Conservation (phyloP, 129 eudicot genomes). For the Daucus carota region DH1_v3.0 NC_030386.2:13794501-13795000, state of each 20-base stretch:
- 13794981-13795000: conserved; percentile 11
- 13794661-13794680: background rate
- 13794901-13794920: conserved; percentile 5
- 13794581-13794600: background rate
- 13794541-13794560: background rate
- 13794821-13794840: conserved; percentile 1
- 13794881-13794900: conserved; percentile 9
- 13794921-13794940: background rate
- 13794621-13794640: background rate
- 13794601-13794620: background rate
- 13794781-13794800: conserved; percentile 6
- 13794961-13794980: background rate
- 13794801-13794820: conserved; percentile 25
- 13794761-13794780: background rate
- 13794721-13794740: background rate
- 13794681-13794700: background rate
- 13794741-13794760: background rate
- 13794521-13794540: background rate
- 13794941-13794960: background rate
- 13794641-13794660: background rate
- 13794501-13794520: background rate
- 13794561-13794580: background rate
- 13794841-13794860: conserved; percentile 8
- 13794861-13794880: background rate
- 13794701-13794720: background rate